Evolutionary conservation across 257 asterid species (phyloP), one percentile per base, ranked within the genome.

Genomic region (Solanum rostratum): DNA sequence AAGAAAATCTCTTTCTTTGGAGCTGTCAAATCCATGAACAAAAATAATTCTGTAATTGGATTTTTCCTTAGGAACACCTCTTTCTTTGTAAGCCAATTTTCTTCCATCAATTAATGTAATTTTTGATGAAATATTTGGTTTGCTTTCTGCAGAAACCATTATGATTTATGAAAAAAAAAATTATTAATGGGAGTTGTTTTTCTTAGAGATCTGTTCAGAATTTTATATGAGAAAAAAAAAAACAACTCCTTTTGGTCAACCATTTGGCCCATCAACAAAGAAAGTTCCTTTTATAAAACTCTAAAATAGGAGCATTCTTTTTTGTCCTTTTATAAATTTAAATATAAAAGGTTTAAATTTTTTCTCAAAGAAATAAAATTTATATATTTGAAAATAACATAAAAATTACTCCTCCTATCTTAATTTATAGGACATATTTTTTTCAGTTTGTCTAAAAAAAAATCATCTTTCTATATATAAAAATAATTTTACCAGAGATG

Each of bases 11-110:
- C 94, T 93, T 14, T 96, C 98, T 87, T 95, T 95, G 84, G 97
- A 89, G 91, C 98, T 95, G 52, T 88, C 99, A 86, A 95, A 96
- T 78, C 98, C 99, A 90, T 96, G 98, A 88, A 91, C 95, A 71
- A 93, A 76, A 84, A 95, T 90, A 2, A 96, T 81, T 82, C 90
- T 93, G 90, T 89, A 91, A 68, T 69, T 92, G 76, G 99, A 92
- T 69, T 87, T 81, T 27, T 88, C 80, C 87, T 88, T 95, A 83
- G 98, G 93, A 70, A 95, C 95, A 50, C 99, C 99, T 84, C 92
- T 89, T 85, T 95, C 97, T 52, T 89, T 87, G 86, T 96, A 95
- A 80, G 98, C 97, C 90, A 96, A 84, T 57, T 83, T 80, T 90
- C 99, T 95, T 81, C 99, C 97, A 88, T 96, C 99, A 53, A 88